Conservation (phyloP, 305 asterid genomes). For the Stenogyne calaminthoides region DNA sequence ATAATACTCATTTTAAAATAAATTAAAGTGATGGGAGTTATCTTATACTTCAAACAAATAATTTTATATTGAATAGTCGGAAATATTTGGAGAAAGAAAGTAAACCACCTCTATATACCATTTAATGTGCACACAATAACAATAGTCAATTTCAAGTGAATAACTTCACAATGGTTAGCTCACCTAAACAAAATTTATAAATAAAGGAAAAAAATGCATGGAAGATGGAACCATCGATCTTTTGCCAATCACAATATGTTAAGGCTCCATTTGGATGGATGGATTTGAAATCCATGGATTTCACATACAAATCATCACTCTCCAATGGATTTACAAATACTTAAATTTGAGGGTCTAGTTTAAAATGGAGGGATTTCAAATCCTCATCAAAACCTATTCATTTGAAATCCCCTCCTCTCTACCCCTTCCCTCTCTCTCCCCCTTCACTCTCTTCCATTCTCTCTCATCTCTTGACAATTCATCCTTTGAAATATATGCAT, state of each 20-base stretch:
- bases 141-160: not conserved
- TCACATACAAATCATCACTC: too few species aligned
- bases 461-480: too few species aligned
- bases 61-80: not conserved
- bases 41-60: not conserved
- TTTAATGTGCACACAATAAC: not conserved
- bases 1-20: not conserved
- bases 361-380: too few species aligned
- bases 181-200: not conserved
- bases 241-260: not conserved
- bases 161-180: not conserved
- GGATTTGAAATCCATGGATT: too few species aligned
- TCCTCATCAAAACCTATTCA: too few species aligned
- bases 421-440: too few species aligned
- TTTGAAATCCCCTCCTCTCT: too few species aligned
- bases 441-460: too few species aligned
- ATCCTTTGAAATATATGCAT: too few species aligned
- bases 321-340: too few species aligned
- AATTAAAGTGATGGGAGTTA: not conserved
- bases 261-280: too few species aligned
- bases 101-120: not conserved
- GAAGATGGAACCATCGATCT: not conserved
- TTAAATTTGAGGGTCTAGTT: too few species aligned
- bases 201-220: not conserved
- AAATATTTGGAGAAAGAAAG: conserved; percentile 4